Evolutionary conservation across 805 yeast genomes (phyloP), one percentile per base, ranked within the genome.

Genomic region (Lipomyces chichibuensis): DNA sequence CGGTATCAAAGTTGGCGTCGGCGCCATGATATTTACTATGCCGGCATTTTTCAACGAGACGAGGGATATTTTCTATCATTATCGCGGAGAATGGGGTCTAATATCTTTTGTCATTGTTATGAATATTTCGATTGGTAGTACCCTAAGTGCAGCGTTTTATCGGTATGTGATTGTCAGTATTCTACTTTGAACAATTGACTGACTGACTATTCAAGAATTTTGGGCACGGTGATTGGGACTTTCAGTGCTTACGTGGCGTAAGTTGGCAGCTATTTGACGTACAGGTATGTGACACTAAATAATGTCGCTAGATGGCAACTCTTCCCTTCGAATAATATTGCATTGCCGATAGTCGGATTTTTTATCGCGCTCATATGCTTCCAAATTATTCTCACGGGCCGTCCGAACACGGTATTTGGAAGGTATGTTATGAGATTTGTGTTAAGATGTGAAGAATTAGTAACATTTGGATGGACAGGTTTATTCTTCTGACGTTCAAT

Each of bases 51-150:
- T 85, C 33, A 87, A 87, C 2, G 74, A 75, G 13, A 85, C 92
- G 0, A 81, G 86, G 61, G 79, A 80, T 7, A 69, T 75, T 0
- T 91, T 90, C 72, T 82, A 79, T 58, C 82, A 81, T 56, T 90
- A 91, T 92, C 78, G 93, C 70, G 88, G 89, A 8, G 97, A 91
- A 75, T 91, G 97, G 97, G 87, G 92, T 0, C 78, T 91, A 49
- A 89, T 90, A 27, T 87, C 92, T 0, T 91, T 86, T 72, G 87
- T 91, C 72, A 88, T 91, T 63, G 89, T 91, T 80, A 90, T 91
- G 94, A 90, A 88, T 72, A 90, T 90, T 73, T 88, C 93, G 0
- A 79, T 90, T 5, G 97, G 97, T 11, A 95, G 96, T 0, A 91
- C 96, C 0, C 84, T 90, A 9, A 65, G 59, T 37, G 59, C 69